phyloP scores from a whole-genome alignment of 805 yeast genomes.

The Jamesozyma rosinii region DNA sequence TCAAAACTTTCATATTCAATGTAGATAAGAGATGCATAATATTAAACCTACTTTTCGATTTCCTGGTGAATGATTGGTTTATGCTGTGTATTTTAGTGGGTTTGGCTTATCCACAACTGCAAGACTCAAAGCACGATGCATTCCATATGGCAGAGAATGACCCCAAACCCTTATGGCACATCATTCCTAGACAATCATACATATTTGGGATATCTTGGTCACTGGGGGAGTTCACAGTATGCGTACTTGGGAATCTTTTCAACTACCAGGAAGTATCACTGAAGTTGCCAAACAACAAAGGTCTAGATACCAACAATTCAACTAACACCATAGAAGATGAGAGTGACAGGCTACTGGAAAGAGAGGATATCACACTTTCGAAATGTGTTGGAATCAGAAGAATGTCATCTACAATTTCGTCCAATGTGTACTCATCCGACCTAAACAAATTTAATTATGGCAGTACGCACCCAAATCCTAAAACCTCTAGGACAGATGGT shows the following conservation, averaged over 20 bases:
- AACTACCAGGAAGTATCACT: conserved; percentile 20
- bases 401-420: conserved; percentile 28
- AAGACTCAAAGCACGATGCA: conserved; percentile 10
- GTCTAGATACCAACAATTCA: not conserved
- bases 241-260: conserved; percentile 20
- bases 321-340: not conserved
- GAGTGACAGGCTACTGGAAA: not conserved
- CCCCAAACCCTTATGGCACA: conserved; percentile 27
- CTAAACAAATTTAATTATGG: conserved; percentile 1
- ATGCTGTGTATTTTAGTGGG: conserved; percentile 30
- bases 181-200: conserved; percentile 34
- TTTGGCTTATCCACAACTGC: conserved; percentile 35
- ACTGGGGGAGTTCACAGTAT: conserved; percentile 26
- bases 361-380: conserved; percentile 30
- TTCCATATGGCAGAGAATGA: not conserved
- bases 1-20: conserved; percentile 24
- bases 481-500: not conserved
- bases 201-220: conserved; percentile 34
- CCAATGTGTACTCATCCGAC: conserved; percentile 24
- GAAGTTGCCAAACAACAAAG: not conserved
- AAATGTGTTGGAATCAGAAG: conserved; percentile 32
- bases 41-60: conserved; percentile 25
- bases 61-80: conserved; percentile 31
- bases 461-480: not conserved
- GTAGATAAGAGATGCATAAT: conserved; percentile 25